These are phyloP conservation scores for Chlorencoelia australis DNA, from an alignment of 2,329 filamentous ascomycete species.

Conservation along the genomic window DNA sequence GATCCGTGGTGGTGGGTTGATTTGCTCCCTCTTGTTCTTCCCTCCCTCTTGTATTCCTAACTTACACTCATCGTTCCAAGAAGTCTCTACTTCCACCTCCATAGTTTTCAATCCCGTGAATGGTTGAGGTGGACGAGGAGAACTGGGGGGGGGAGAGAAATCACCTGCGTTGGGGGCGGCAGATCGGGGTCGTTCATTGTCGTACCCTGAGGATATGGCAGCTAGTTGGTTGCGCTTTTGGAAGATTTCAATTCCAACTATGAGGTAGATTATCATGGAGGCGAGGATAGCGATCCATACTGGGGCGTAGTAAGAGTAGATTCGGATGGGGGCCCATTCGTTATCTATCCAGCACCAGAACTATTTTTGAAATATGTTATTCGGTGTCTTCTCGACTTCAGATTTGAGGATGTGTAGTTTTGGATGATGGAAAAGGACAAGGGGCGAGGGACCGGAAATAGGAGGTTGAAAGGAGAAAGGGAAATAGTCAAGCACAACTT, in stretches of 20 bases:
- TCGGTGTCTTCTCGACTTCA: neutral
- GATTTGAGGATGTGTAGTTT: too few relatives aligned
- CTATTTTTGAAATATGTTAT: constrained; percentile 49
- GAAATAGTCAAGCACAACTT: too few relatives aligned
- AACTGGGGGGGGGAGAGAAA: constrained; percentile 6
- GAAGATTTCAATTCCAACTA: constrained; percentile 56
- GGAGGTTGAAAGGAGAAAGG: neutral
- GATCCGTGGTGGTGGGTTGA: too few relatives aligned
- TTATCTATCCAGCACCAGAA: constrained; percentile 73
- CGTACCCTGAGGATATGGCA: constrained; percentile 2
- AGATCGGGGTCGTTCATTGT: too few relatives aligned
- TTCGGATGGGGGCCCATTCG: constrained; percentile 60
- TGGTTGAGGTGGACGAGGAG: constrained; percentile 40
- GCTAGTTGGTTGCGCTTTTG: constrained; percentile 39
- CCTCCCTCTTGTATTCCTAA: too few relatives aligned
- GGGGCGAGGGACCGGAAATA: too few relatives aligned
- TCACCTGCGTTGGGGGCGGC: constrained; percentile 7
- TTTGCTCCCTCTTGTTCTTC: too few relatives aligned
- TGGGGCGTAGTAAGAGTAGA: constrained; percentile 64
- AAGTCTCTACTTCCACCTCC: constrained; percentile 19
- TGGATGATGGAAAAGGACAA: too few relatives aligned
- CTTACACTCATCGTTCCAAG: too few relatives aligned
- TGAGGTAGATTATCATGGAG: constrained; percentile 55
- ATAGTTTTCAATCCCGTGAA: constrained; percentile 14
- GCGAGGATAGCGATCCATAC: constrained; percentile 54